Base-by-base conservation (phyloP, 306 rosid genomes). In the Vigna mungo region DNA sequence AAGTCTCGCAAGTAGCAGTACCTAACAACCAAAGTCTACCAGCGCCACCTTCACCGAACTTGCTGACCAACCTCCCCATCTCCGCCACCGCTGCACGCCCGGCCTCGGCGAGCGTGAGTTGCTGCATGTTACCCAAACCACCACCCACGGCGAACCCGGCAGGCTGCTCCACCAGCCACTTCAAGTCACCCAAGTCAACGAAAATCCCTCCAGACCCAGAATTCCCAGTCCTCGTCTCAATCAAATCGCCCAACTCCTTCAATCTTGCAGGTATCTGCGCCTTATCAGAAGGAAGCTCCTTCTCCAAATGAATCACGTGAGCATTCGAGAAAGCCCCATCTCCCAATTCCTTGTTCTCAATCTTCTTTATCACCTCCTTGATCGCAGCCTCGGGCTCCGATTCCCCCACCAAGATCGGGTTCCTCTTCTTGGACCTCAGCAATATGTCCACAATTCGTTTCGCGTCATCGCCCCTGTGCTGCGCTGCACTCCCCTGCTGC, bases 1-100 rank as follows among this genome's bases (percentile, higher is more conserved):
- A 96, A 52, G 99, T 96, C 83, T 96, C 99, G 86, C 97, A 96
- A 62, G 98, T 96, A 65, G 98, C 98, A 76, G 97, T 96, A 2
- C 98, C 98, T 43, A 91, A 87, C 76, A 96, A 71, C 99, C 99
- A 96, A 54, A 96, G 89, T 71, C 84, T 74, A 4, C 89, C 87
- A 4, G 64, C 16, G 48, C 86, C 86, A 41, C 71, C 87, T 32
- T 89, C 95, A 1, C 96, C 90, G 34, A 84, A 91, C 72, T 83
- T 88, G 0, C 74, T 80, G 67, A 96, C 84, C 41, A 96, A 85
- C 80, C 85, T 87, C 17, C 85, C 91, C 90, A 96, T 86, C 92
- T 96, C 98, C 1, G 74, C 81, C 41, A 96, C 99, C 0, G 93
- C 96, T 0, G 85, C 89, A 1, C 94, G 90, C 15, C 97, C 98